phyloP scores from a whole-genome alignment of 2,329 filamentous ascomycete genomes.

The Phialophora tarda region DNA sequence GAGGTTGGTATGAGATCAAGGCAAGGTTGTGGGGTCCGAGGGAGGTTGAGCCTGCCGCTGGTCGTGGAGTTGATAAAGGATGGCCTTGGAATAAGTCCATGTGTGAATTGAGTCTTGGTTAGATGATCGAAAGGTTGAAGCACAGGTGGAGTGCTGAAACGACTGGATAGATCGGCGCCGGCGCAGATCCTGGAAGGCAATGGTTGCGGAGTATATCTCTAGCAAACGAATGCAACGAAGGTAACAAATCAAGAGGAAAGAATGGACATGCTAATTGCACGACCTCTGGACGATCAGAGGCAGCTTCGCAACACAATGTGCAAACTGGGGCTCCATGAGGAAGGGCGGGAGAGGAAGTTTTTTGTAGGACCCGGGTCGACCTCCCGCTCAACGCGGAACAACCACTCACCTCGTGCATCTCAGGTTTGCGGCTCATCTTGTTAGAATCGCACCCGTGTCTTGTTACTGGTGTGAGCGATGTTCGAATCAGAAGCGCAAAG shows the following conservation, averaged over 20 bases:
- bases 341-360: neutral
- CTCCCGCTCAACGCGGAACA: neutral
- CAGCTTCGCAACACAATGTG: neutral
- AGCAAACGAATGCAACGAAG: neutral
- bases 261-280: neutral
- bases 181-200: neutral
- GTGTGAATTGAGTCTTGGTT: neutral
- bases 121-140: neutral
- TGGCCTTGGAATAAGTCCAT: neutral
- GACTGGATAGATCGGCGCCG: neutral
- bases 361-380: neutral
- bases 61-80: neutral
- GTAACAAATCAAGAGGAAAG: neutral
- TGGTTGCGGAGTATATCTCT: neutral
- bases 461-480: neutral
- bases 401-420: neutral
- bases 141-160: neutral
- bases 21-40: neutral
- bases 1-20: neutral
- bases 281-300: neutral
- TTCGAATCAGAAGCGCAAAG: constrained; percentile 7
- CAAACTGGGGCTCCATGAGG: neutral
- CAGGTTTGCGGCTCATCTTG: neutral
- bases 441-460: neutral
- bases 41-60: neutral